phyloP scores from a whole-genome alignment of 495 filamentous ascomycete genomes.

The Penicillium cinerascens region DNA sequence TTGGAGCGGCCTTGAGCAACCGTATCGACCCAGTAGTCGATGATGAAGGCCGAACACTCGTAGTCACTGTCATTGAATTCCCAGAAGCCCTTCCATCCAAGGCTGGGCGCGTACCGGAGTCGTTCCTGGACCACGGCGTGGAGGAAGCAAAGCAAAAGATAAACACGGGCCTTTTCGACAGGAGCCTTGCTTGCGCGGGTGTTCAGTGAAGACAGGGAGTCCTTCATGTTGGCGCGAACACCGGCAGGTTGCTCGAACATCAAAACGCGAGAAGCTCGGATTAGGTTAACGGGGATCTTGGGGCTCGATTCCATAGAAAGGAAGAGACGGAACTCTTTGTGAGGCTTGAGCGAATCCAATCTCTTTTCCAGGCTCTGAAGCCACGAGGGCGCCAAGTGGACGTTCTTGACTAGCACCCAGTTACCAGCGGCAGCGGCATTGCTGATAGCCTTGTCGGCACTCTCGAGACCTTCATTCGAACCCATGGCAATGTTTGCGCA shows the following conservation, averaged over 20 bases:
- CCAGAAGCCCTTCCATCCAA: conserved; percentile 99
- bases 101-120: conserved; percentile 86
- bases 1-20: conserved; percentile 83
- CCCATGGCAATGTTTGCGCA: conserved; percentile 99
- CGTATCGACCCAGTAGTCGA: conserved; percentile 89
- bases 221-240: conserved; percentile 97
- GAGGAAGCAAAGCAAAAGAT: conserved; percentile 87
- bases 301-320: conserved; percentile 96
- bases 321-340: conserved; percentile 92
- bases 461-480: conserved; percentile 87
- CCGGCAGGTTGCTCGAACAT: conserved; percentile 99
- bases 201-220: conserved; percentile 81
- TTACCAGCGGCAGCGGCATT: conserved; percentile 88
- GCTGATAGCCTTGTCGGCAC: conserved; percentile 90
- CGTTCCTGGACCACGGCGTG: conserved; percentile 96
- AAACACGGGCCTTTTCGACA: conserved; percentile 86
- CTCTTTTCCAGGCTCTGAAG: conserved; percentile 95
- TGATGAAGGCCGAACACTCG: conserved; percentile 92
- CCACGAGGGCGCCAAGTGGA: conserved; percentile 94
- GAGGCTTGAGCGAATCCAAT: conserved; percentile 90
- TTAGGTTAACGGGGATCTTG: conserved; percentile 94
- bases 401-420: conserved; percentile 99
- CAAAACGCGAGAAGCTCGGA: conserved; percentile 87
- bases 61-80: conserved; percentile 99
- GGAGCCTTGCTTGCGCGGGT: conserved; percentile 75